Evolutionary conservation across 176 grass and related monocot genomes (phyloP).

Genomic region (Ampelocalamus luodianensis): DNA sequence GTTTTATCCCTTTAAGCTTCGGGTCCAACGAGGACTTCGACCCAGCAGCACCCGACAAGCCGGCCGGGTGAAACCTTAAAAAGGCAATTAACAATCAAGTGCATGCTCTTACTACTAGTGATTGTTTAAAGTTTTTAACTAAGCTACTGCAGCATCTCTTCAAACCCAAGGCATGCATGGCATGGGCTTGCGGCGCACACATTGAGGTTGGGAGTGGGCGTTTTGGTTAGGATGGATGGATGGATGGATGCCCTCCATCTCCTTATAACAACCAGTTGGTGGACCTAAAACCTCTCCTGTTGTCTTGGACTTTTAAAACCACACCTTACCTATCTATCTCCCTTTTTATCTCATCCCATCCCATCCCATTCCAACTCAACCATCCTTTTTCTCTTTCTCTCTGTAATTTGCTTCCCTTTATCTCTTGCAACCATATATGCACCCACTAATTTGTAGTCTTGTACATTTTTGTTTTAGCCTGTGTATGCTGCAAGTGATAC

Average conservation of each 20-base stretch:
- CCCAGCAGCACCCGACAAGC: too few relatives aligned
- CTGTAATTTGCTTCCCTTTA: neutral
- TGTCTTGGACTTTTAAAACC: neutral
- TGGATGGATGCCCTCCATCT: neutral
- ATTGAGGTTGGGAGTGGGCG: neutral
- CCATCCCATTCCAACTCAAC: neutral
- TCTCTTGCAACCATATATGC: slow-evolving; percentile 4
- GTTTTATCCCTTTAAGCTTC: too few relatives aligned
- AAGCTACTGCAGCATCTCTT: neutral
- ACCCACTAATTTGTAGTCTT: neutral
- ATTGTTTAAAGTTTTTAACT: neutral
- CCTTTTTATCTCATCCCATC: neutral
- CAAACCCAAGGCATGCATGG: too few relatives aligned
- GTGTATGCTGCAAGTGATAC: slow-evolving; percentile 26
- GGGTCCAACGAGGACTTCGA: neutral
- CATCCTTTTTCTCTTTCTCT: neutral
- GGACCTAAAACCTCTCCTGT: neutral
- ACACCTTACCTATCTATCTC: neutral
- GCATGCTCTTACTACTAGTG: neutral
- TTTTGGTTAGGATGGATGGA: neutral
- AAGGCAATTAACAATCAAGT: too few relatives aligned
- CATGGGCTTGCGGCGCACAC: neutral
- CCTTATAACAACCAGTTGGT: neutral
- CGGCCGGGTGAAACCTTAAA: too few relatives aligned
- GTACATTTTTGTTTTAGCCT: neutral